These are phyloP conservation scores for Erucastrum elatum DNA, from an alignment of 345 rosid species.

Conservation along the genomic window DNA sequence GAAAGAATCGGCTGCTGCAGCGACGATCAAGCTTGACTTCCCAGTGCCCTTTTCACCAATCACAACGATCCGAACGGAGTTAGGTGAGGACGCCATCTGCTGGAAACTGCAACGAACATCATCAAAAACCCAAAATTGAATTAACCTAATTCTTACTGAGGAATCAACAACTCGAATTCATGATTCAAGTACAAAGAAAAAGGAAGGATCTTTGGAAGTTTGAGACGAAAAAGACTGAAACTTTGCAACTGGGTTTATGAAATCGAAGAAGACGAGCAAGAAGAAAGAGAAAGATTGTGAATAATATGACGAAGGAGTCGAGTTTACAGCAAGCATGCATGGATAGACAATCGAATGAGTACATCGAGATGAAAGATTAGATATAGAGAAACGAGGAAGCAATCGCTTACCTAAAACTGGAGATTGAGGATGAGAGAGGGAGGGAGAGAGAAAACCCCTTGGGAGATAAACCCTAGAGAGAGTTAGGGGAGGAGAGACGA, in stretches of 20 bases:
- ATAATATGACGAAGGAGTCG: neutral
- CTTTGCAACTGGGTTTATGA: neutral
- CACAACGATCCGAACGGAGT: slow-evolving; percentile 77
- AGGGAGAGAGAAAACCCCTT: slow-evolving; percentile 26
- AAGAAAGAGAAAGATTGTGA: slow-evolving; percentile 16
- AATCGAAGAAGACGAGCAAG: neutral
- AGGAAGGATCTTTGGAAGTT: neutral
- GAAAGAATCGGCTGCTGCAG: slow-evolving; percentile 71
- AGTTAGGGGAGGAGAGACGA: slow-evolving; percentile 1
- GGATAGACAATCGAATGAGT: neutral
- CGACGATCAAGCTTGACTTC: slow-evolving; percentile 87
- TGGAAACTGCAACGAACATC: slow-evolving; percentile 24
- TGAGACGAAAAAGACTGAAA: neutral
- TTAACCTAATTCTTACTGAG: neutral
- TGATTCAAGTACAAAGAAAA: neutral
- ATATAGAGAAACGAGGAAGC: slow-evolving; percentile 12
- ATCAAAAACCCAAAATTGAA: neutral
- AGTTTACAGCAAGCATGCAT: neutral
- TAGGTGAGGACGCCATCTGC: slow-evolving; percentile 56
- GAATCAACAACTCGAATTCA: no score
- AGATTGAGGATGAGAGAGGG: neutral
- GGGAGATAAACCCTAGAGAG: slow-evolving; percentile 32
- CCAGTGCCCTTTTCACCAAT: slow-evolving; percentile 92
- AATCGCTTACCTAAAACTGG: slow-evolving; percentile 11
- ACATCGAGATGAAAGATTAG: neutral